Evolutionary conservation across 495 filamentous ascomycete genomes (phyloP).

Genomic region (Tetracladium setigerum): DNA sequence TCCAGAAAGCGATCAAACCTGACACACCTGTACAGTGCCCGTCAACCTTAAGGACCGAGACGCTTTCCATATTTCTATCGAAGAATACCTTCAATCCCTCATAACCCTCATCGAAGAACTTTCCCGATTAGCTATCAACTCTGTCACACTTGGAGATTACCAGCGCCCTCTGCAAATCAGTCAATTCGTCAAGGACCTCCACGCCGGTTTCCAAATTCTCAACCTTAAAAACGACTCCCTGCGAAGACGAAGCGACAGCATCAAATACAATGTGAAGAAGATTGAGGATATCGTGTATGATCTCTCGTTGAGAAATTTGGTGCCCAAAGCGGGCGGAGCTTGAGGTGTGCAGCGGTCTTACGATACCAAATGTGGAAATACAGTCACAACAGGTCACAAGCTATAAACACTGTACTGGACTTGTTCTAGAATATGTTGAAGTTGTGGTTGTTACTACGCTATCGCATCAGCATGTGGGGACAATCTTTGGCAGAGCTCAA

Average conservation of each 20-base stretch:
- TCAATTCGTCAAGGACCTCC: conserved; percentile 88
- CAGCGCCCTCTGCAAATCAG: conserved; percentile 76
- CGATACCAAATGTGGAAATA: background rate
- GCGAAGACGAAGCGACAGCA: conserved; percentile 78
- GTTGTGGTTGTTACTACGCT: background rate
- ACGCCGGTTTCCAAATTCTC: conserved; percentile 90
- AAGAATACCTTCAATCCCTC: conserved; percentile 88
- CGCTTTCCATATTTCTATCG: conserved; percentile 89
- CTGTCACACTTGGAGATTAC: conserved; percentile 88
- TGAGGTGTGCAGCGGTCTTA: background rate
- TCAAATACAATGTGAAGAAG: conserved; percentile 97
- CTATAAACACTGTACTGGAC: no score
- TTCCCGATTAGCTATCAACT: conserved; percentile 79
- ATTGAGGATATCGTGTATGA: conserved; percentile 98
- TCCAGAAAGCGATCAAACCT: background rate
- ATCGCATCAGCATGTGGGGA: no score
- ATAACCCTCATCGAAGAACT: conserved; percentile 87
- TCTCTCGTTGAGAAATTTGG: conserved; percentile 74
- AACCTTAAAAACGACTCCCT: conserved; percentile 95
- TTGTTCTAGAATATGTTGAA: no score
- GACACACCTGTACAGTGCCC: conserved; percentile 54
- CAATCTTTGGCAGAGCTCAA: no score
- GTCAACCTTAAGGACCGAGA: conserved; percentile 88
- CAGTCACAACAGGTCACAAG: background rate
- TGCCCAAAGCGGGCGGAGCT: conserved; percentile 36